Evolutionary conservation across 2,329 filamentous ascomycete species (phyloP).

Genomic region (Pseudocercospora vitis): DNA sequence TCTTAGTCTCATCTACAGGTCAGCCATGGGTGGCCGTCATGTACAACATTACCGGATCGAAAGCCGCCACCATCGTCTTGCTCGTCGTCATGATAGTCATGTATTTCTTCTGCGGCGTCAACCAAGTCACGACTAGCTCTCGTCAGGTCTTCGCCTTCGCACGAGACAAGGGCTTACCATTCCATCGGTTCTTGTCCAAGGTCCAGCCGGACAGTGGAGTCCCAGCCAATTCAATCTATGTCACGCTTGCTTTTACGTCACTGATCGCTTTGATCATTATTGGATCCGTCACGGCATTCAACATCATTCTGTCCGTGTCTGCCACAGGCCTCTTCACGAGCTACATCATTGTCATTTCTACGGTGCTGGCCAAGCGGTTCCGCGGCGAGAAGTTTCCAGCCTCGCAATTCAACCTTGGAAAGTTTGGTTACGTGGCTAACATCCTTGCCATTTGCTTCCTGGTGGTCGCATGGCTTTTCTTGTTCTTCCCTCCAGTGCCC

Average conservation of each 20-base stretch:
- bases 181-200: conserved; percentile 29
- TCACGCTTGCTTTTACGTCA: conserved; percentile 30
- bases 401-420: conserved; percentile 28
- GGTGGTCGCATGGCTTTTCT: conserved; percentile 25
- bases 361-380: conserved; percentile 26
- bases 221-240: conserved; percentile 33
- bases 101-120: conserved; percentile 33
- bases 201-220: conserved; percentile 32
- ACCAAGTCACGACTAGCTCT: conserved; percentile 33
- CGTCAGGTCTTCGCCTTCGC: conserved; percentile 35
- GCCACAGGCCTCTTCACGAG: conserved; percentile 28
- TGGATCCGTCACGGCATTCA: conserved; percentile 44
- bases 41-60: conserved; percentile 28
- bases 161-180: conserved; percentile 34
- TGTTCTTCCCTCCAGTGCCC: conserved; percentile 32
- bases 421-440: conserved; percentile 34
- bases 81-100: conserved; percentile 30
- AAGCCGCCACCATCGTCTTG: conserved; percentile 30
- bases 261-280: conserved; percentile 40
- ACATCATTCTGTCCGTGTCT: conserved; percentile 45
- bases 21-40: conserved; percentile 33
- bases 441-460: conserved; percentile 25
- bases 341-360: conserved; percentile 29
- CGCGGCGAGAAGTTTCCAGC: conserved; percentile 27
- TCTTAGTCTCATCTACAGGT: conserved; percentile 25